These are phyloP conservation scores for Calamus simplicifolius DNA, from an alignment of 176 grass and related monocot genomes.

Conservation along the genomic window DNA sequence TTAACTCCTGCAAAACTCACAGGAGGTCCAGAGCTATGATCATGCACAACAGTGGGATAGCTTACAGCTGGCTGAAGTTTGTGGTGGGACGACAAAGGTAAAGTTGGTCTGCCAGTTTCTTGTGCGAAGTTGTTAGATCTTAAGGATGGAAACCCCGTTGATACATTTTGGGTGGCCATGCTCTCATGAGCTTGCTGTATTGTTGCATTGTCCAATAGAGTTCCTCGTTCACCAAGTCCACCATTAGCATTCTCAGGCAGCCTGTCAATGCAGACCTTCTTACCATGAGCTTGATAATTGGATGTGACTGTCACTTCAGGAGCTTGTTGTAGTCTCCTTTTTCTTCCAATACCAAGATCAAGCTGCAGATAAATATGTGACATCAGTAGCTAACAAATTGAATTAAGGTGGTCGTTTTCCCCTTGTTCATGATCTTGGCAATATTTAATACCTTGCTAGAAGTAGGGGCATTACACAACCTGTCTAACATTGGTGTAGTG, in stretches of 20 bases:
- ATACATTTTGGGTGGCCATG: slow-evolving; percentile 27
- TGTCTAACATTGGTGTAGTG: slow-evolving; percentile 81
- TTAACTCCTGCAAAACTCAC: slow-evolving; percentile 46
- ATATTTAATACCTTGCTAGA: slow-evolving; percentile 62
- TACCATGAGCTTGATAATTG: slow-evolving; percentile 60
- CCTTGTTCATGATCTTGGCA: slow-evolving; percentile 17
- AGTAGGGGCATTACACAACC: slow-evolving; percentile 67
- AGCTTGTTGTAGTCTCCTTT: slow-evolving; percentile 64
- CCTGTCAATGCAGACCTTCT: slow-evolving; percentile 86
- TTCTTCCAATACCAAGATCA: slow-evolving; percentile 78
- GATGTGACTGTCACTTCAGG: slow-evolving; percentile 58
- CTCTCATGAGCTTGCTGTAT: slow-evolving; percentile 37
- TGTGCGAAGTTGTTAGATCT: slow-evolving; percentile 52
- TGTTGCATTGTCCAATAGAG: slow-evolving; percentile 30
- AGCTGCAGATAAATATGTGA: slow-evolving; percentile 45
- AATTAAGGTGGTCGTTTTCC: neutral
- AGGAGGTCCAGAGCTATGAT: slow-evolving; percentile 40
- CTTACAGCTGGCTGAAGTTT: slow-evolving; percentile 39
- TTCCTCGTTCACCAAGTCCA: slow-evolving; percentile 30
- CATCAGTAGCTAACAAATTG: slow-evolving; percentile 2
- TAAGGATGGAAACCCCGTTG: slow-evolving; percentile 38
- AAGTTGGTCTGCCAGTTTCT: slow-evolving; percentile 43
- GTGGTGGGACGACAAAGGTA: slow-evolving; percentile 37
- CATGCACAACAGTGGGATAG: slow-evolving; percentile 42
- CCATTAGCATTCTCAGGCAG: slow-evolving; percentile 30